Evolutionary conservation across 148 eudicot genomes (phyloP), one percentile per base, ranked within the genome.

Genomic region (Linanthus parryae): DNA sequence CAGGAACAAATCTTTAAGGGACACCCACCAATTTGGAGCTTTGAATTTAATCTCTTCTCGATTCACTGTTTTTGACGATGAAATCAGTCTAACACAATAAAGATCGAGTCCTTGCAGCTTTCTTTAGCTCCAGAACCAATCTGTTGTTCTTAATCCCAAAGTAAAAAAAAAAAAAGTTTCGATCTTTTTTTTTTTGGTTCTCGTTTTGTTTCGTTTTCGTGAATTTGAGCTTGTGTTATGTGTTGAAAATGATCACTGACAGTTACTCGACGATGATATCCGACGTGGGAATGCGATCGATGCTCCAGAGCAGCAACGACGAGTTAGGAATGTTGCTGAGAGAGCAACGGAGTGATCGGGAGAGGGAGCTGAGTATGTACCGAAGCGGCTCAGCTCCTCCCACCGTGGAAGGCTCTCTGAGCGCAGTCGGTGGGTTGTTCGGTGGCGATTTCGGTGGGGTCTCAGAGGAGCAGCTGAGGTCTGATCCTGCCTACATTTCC

Each of bases 371-470:
- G 52, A 79, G 66, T 36, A 56, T 76, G 54, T 71, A 64, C 36
- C 67, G 92, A 0, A 83, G 92, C 31, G 88, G 85, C 8, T 87
- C 96, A 14, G 96, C 92, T 28, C 96, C 92, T 20, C 92, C 96
- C 14, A 87, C 83, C 0, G 56, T 87, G 1, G 92, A 80, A 37
- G 85, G 88, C 29, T 73, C 84, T 33, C n/a, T 80, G 16, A 65
- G 47, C 31, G 78, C 74, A 18, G 75, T 63, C 4, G 81, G 81
- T 9, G 90, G 77, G 0, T 31, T 71, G 12, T 69, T 59, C 9
- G 72, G 64, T 38, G 7, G 46, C 35, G 27, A 33, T 31, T 26
- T 58, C n/a, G 61, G 39, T 6, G 72, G 64, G 2, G 51, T 70
- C 5, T 38, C 68, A 2, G 85, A 75, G 44, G 82, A 75, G 33